These are phyloP conservation scores for Pleurotus salmoneostramineus DNA, from an alignment of 768 basidiomycete genomes.

Conservation along the genomic window DNA sequence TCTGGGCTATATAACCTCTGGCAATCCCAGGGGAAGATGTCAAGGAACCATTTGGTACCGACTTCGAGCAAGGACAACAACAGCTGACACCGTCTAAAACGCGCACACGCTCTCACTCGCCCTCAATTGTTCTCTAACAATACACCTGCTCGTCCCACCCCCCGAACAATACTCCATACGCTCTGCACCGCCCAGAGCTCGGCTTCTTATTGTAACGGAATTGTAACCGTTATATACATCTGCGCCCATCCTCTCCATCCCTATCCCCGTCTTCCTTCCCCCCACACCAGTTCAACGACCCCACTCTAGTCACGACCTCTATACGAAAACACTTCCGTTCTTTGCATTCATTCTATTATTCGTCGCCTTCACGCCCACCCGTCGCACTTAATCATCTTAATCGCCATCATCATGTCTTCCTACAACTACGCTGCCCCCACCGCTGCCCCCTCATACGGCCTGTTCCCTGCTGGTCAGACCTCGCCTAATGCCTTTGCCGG, in stretches of 20 bases:
- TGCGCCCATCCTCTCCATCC: not conserved
- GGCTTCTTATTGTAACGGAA: not conserved
- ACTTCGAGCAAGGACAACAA: conserved; percentile 6
- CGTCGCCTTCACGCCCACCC: conserved; percentile 2
- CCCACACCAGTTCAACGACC: not conserved
- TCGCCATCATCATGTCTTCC: conserved; percentile 45
- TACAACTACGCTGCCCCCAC: conserved; percentile 38
- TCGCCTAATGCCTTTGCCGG: conserved; percentile 55
- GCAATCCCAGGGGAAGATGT: conserved; percentile 6
- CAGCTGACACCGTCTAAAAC: not conserved
- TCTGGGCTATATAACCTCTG: conserved; percentile 25
- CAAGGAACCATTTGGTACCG: conserved; percentile 10
- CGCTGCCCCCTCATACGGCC: conserved; percentile 52
- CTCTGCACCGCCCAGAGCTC: conserved; percentile 2
- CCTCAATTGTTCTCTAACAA: conserved; percentile 8
- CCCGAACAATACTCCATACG: conserved; percentile 3
- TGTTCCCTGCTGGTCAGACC: conserved; percentile 54
- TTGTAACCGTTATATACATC: not conserved
- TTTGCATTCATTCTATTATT: not conserved
- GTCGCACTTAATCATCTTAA: conserved; percentile 8
- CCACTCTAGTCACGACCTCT: conserved; percentile 6
- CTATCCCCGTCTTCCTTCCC: conserved; percentile 1
- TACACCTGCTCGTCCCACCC: not conserved
- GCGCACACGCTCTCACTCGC: conserved; percentile 1
- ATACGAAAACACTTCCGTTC: conserved; percentile 2